phyloP scores from a whole-genome alignment of 2,329 filamentous ascomycete species.

The Hymenoscyphus repandus region DNA sequence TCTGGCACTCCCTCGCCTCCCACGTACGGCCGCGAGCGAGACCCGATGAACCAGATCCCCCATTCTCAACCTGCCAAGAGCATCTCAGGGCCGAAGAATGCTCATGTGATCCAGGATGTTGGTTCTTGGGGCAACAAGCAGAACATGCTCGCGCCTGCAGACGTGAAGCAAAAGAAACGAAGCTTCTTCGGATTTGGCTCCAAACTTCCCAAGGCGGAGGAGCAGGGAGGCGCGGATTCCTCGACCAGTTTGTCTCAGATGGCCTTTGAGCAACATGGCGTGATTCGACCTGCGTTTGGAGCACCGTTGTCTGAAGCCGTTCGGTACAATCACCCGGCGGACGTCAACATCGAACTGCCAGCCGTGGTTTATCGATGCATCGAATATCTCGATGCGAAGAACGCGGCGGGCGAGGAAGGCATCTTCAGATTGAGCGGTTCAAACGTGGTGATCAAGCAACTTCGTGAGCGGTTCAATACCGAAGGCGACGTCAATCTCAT shows the following conservation, averaged over 20 bases:
- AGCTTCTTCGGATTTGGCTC: conserved; percentile 67
- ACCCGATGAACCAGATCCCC: conserved; percentile 23
- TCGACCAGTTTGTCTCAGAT: conserved; percentile 38
- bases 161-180: conserved; percentile 75
- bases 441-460: conserved; percentile 84
- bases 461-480: conserved; percentile 88
- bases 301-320: conserved; percentile 82
- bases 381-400: conserved; percentile 81
- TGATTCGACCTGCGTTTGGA: conserved; percentile 73
- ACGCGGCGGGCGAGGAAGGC: conserved; percentile 80
- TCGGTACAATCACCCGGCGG: conserved; percentile 67
- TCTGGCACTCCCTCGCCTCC: conserved; percentile 29
- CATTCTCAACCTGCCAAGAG: conserved; percentile 37
- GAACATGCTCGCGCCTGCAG: conserved; percentile 44
- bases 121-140: conserved; percentile 81
- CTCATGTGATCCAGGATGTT: conserved; percentile 75
- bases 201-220: conserved; percentile 54
- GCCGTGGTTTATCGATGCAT: conserved; percentile 94
- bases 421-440: conserved; percentile 98
- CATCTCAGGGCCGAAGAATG: conserved; percentile 86
- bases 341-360: conserved; percentile 71
- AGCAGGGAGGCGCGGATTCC: conserved; percentile 45
- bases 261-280: conserved; percentile 43
- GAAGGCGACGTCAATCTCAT: conserved; percentile 89
- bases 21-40: conserved; percentile 24